Base-by-base conservation (phyloP, 192 early-diverging fungal genomes). In the Paraglomus occultum region DNA sequence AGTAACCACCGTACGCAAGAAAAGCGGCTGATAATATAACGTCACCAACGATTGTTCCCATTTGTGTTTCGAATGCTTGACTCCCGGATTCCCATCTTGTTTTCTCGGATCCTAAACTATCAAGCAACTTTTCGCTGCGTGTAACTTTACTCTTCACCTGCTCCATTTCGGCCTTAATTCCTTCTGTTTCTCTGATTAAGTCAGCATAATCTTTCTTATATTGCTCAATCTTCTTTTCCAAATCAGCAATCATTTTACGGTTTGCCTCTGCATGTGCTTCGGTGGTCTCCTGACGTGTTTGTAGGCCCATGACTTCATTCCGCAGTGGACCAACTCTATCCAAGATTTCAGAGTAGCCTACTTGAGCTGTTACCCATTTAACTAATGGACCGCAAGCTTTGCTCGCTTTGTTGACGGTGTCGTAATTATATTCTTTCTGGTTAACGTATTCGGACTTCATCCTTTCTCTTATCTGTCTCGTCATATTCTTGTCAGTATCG, bases 301-400 rank as follows among this genome's bases (percentile, higher is more conserved):
- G 92, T 48, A 99, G 83, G 61, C 90, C 76, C 54, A 84, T 73
- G 9, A 99, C 94, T 83, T 99, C 98, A 9, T 87, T 75, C 71
- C 98, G 94, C 64, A 99, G 84, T 18, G 98, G 98, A 15, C 94
- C 98, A 45, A 99, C 90, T 53, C 88, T 84, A 76, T 98, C 95
- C 62, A 99, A 74, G 61, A 99, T 99, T 58, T 91, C 88, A 12
- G 92, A 85, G 68, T 88, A 99, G 53, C 85, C 88, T 12, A 98
- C 95, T 82, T 99, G 98, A 38, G 98, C 98, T 67, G 91, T 87
- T 0, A 94, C 98, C 98, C 98, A 99, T 78, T 96, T 89, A 22
- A 95, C 94, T 42, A 99, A 79, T 23, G 98, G 98, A 8, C 98
- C 98, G 79, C 98, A 99, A 4, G 98, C 98, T 76, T 94, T 96